Evolutionary conservation across 2,329 filamentous ascomycete genomes (phyloP), one percentile per base, ranked within the genome.

Genomic region (Nannizziopsis barbatae): DNA sequence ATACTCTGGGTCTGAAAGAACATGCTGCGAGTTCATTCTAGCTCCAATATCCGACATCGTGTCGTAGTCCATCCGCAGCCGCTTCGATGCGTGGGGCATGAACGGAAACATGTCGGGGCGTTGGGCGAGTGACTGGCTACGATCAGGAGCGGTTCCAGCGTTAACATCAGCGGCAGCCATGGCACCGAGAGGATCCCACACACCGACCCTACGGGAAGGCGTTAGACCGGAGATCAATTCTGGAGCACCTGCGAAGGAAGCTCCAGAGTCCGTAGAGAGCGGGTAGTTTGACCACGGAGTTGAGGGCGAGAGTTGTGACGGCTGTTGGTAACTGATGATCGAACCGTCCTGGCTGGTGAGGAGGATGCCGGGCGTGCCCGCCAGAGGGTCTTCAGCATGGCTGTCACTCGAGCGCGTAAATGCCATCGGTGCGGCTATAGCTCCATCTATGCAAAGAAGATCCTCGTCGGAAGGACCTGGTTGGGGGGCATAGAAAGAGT

Each of bases 391-490:
- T n/a, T 30, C 10, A 7, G 37, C 8, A 18, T 35, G 30, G 30
- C 18, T 17, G 14, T 47, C 45, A n/a, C 32, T 35, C 9, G 38
- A 42, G 12, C 27, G 18, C 14, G 45, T 12, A 2, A 30, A 42
- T 6, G 10, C 38, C 38, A 47, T 36, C 30, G 45, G 27, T 10
- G 30, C n/a, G n/a, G 37, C 12, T 7, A 31, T 8, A 27, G 22
- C 22, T 10, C 38, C 38, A 42, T 47, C 17, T 15, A 47, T 47
- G 27, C 30, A 35, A 11, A 47, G 45, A 7, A 66, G 60, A 37
- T 61, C 52, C 53, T 65, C 60, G 42, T 46, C 52, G 18, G 56
- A 50, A 11, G 53, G 52, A 60, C 60, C 62, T 44, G 43, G 49
- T 40, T 51, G 35, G 14, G 54, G 49, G 31, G 42, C 45, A 38